Base-by-base conservation (phyloP, 2,329 filamentous ascomycete species). In the Fusarium anguioides region DNA sequence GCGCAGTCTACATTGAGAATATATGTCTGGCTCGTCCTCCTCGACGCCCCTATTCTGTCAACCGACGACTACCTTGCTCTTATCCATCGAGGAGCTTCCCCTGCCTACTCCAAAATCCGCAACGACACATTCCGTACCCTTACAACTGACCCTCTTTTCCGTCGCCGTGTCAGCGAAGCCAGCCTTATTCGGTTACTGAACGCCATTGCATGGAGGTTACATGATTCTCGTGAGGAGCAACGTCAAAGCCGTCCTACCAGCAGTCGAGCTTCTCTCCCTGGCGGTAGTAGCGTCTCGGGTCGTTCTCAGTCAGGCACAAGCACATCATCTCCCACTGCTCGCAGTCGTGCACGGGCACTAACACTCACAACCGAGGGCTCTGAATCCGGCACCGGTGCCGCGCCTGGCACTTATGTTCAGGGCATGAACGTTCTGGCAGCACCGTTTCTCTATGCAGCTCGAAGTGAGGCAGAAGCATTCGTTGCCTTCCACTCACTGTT, bases 401-500 rank as follows among this genome's bases (percentile, higher is more conserved):
- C 81, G 4, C 87, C 92, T 12, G 93, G 94, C 29, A 94, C 92
- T 37, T 99, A 99, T 73, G 95, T 99, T 4, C 96, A 99, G 79
- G 96, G 96, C 69, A 98, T 99, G 95, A 99, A 99, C 76, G 96
- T 99, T 37, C 87, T 99, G 17, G 95, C 94, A 11, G 96, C 96
- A 1, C 96, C 96, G 0, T 97, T 99, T 75, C 84, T 99, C 42
- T 99, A 99, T 77, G 94, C 93, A 7, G 94, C 96, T 2, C 90
- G 94, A 58, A 97, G 93, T 77, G 96, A 99, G 80, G 91, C 94
- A 8, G 94, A 99, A 80, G 96, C 96, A 4, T 99, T 97, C 73
- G 90, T 93, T 7, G 91, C 94, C 3, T 97, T 99, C 73, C 89
- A 97, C 76, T 89, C 89, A 40, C 91, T 97, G 66, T 88, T 99